These are phyloP conservation scores for Venturia oleaginea DNA, from an alignment of 2,329 filamentous ascomycete species.

Conservation along the genomic window DNA sequence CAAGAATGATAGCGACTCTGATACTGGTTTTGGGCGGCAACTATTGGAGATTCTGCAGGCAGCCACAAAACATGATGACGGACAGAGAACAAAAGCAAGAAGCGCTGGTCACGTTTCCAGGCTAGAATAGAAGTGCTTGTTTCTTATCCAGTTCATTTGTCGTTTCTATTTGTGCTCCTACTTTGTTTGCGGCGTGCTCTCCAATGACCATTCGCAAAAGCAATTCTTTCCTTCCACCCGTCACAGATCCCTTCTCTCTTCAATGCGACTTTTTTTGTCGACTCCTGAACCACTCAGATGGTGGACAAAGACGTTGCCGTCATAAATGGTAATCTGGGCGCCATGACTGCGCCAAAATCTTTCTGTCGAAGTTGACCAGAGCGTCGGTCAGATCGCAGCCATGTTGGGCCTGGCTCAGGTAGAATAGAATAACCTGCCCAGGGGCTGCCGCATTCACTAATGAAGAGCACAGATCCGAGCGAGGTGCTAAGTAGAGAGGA, in stretches of 20 bases:
- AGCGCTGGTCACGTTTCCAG: background rate
- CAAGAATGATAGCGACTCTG: no score
- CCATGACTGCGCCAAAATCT: background rate
- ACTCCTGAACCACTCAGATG: background rate
- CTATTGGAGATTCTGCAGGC: background rate
- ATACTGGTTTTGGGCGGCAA: background rate
- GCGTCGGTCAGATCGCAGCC: background rate
- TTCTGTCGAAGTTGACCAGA: background rate
- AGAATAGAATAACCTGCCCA: no score
- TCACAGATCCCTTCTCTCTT: background rate
- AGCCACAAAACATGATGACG: background rate
- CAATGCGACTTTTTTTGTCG: background rate
- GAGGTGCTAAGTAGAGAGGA: no score
- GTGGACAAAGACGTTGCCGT: background rate
- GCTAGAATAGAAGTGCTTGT: background rate
- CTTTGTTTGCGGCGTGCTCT: background rate
- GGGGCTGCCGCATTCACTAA: background rate
- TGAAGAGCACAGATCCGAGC: slow-evolving; percentile 1
- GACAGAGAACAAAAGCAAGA: background rate
- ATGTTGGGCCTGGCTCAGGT: background rate
- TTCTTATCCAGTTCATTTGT: background rate
- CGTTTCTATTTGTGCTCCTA: background rate
- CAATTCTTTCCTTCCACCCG: background rate
- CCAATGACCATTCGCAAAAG: background rate
- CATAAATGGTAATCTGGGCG: background rate